Percentiles rank a stretch among this genome's conserved stretches.
Conservation (phyloP, 2,329 filamentous ascomycete genomes). For the Neospermospora avenae region DNA sequence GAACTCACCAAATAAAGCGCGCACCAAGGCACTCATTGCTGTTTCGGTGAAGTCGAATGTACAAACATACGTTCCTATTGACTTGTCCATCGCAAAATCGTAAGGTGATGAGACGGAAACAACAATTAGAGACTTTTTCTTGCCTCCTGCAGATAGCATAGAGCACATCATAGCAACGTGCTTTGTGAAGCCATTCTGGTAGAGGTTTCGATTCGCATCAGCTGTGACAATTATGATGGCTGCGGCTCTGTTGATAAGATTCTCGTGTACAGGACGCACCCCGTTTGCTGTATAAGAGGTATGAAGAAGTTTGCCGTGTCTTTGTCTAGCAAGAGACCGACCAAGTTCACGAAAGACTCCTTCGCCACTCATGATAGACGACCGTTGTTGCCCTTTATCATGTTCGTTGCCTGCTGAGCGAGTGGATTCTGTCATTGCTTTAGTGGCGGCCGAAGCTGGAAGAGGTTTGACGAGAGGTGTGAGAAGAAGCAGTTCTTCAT, state of each 20-base stretch:
- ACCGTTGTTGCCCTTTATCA: constrained; percentile 55
- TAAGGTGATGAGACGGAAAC: constrained; percentile 94
- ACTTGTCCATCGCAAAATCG: constrained; percentile 90
- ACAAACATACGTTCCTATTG: constrained; percentile 88
- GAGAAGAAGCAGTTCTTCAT: constrained; percentile 84
- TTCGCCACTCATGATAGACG: constrained; percentile 82
- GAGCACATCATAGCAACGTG: constrained; percentile 95
- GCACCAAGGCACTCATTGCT: constrained; percentile 78
- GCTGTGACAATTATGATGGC: constrained; percentile 89
- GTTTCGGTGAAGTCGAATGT: constrained; percentile 96
- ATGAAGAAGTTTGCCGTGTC: constrained; percentile 83
- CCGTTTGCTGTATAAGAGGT: constrained; percentile 95
- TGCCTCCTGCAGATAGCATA: constrained; percentile 70
- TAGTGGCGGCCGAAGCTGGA: constrained; percentile 82
- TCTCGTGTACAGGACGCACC: constrained; percentile 88
- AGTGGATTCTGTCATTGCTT: constrained; percentile 58
- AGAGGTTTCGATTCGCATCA: constrained; percentile 89
- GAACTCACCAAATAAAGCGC: constrained; percentile 77
- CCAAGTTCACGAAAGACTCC: constrained; percentile 89
- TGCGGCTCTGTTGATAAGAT: constrained; percentile 81
- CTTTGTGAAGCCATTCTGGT: constrained; percentile 92
- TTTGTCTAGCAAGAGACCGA: constrained; percentile 77
- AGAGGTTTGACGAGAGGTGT: constrained; percentile 89
- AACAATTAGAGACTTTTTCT: constrained; percentile 86
- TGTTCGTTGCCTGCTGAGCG: constrained; percentile 43